Conservation (phyloP, 345 rosid species). For the Cardamine chenopodiifolia region DNA sequence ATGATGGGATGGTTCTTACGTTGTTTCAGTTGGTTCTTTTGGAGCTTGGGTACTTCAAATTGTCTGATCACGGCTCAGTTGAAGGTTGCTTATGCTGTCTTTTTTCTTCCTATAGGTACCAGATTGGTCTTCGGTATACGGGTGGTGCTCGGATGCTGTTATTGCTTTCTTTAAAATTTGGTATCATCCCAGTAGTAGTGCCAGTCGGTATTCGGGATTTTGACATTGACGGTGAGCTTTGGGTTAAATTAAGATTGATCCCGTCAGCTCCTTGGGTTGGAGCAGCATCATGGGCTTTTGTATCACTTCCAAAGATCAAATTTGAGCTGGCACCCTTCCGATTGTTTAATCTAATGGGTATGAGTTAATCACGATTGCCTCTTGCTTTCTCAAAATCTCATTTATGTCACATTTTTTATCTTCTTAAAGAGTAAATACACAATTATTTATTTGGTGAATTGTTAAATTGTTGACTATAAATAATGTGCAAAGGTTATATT, state of each 20-base stretch:
- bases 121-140: slow-evolving; percentile 92
- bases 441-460: not conserved
- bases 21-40: slow-evolving; percentile 15
- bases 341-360: slow-evolving; percentile 95
- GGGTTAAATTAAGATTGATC: slow-evolving; percentile 94
- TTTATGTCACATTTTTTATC: not conserved
- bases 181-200: slow-evolving; percentile 77
- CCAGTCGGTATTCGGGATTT: slow-evolving; percentile 95
- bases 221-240: slow-evolving; percentile 98
- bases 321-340: slow-evolving; percentile 94
- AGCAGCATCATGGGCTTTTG: slow-evolving; percentile 95
- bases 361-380: slow-evolving; percentile 27
- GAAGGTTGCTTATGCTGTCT: slow-evolving; percentile 32
- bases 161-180: slow-evolving; percentile 83
- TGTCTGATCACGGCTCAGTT: slow-evolving; percentile 8
- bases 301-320: slow-evolving; percentile 93
- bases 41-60: not conserved
- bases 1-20: not conserved
- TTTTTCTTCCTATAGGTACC: slow-evolving; percentile 63
- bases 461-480: slow-evolving; percentile 8
- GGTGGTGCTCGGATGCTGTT: slow-evolving; percentile 96
- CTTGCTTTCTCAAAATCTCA: slow-evolving; percentile 21
- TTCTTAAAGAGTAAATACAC: not conserved
- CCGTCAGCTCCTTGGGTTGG: slow-evolving; percentile 95
- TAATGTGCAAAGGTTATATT: slow-evolving; percentile 13